Base-by-base conservation (phyloP, 495 filamentous ascomycete species). In the Thermothielavioides terrestris region DNA sequence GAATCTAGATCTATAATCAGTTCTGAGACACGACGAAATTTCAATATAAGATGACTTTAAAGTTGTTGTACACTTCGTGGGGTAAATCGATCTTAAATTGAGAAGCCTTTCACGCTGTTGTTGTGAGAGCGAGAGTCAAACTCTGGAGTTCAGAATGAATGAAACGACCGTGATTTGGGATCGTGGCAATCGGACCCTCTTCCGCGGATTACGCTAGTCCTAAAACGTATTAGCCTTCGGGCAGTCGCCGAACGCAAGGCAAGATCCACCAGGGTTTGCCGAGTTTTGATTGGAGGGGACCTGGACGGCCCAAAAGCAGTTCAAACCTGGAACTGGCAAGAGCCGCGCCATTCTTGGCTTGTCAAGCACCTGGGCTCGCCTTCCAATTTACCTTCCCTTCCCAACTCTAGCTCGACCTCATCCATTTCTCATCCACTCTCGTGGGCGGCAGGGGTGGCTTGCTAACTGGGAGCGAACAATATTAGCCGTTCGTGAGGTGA, bases 351-450 rank as follows among this genome's bases (percentile, higher is more conserved):
- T 44, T 42, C 43, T 40, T 42, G 36, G 21, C 15, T 53, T 27
- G 45, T 49, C 52, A 49, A 49, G 46, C 44, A 50, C n/a, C 34
- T 6, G 40, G 51, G 36, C 44, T 53, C 30, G 39, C 41, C 35
- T 28, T 42, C 35, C 36, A n/a, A n/a, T n/a, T n/a, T n/a, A n/a
- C n/a, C n/a, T n/a, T n/a, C n/a, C n/a, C n/a, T n/a, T n/a, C n/a
- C n/a, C 42, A 46, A 18, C 14, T 25, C 27, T 25, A 46, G 41
- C 42, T 27, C 18, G 15, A 32, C 34, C 35, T 34, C 34, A 27
- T 48, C 45, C 20, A 34, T 34, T 36, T 34, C 50, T 35, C 34
- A 20, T 27, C 50, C 25, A 18, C 42, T 35, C 39, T 44, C 32
- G 31, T 31, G 27, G 36, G 28, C 42, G 20, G 41, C 47, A 42